Evolutionary conservation across 352 stramenopile genomes (phyloP).

Genomic region (Pythium dissotocum): DNA sequence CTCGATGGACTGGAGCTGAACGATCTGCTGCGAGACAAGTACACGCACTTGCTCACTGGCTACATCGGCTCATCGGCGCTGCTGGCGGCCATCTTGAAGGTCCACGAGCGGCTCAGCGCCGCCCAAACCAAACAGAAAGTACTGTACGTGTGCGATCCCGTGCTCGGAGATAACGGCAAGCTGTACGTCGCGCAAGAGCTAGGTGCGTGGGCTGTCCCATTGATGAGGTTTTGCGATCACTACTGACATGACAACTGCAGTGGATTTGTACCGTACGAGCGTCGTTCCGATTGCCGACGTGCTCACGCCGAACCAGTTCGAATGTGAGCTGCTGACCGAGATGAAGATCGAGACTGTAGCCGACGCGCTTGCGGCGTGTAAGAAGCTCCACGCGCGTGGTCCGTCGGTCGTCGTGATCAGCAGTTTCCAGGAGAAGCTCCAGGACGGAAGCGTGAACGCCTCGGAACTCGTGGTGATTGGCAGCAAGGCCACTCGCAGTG

Average conservation of each 20-base stretch:
- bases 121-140: slow-evolving; percentile 50
- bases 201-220: slow-evolving; percentile 38
- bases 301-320: slow-evolving; percentile 86
- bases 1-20: slow-evolving; percentile 80
- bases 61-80: slow-evolving; percentile 77
- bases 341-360: slow-evolving; percentile 66
- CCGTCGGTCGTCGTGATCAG: slow-evolving; percentile 82
- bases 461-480: slow-evolving; percentile 72
- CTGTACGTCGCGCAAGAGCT: slow-evolving; percentile 83
- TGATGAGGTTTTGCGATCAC: background rate
- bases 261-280: slow-evolving; percentile 76
- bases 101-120: slow-evolving; percentile 56
- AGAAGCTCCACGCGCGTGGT: slow-evolving; percentile 70
- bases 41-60: slow-evolving; percentile 82
- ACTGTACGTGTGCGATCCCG: slow-evolving; percentile 83
- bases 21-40: slow-evolving; percentile 57
- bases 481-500: slow-evolving; percentile 33
- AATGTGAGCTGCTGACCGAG: slow-evolving; percentile 78
- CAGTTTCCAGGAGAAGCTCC: slow-evolving; percentile 61
- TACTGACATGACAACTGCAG: slow-evolving; percentile 27
- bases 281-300: slow-evolving; percentile 84
- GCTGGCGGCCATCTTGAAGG: slow-evolving; percentile 69
- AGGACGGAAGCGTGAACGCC: slow-evolving; percentile 20
- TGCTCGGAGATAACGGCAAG: slow-evolving; percentile 78
- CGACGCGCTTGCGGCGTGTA: slow-evolving; percentile 68